A percentile compares a stretch with the other conserved stretches of the same genome.
phyloP scores from a whole-genome alignment of 495 filamentous ascomycete species.

The Aspergillus sclerotiicarbonarius region DNA sequence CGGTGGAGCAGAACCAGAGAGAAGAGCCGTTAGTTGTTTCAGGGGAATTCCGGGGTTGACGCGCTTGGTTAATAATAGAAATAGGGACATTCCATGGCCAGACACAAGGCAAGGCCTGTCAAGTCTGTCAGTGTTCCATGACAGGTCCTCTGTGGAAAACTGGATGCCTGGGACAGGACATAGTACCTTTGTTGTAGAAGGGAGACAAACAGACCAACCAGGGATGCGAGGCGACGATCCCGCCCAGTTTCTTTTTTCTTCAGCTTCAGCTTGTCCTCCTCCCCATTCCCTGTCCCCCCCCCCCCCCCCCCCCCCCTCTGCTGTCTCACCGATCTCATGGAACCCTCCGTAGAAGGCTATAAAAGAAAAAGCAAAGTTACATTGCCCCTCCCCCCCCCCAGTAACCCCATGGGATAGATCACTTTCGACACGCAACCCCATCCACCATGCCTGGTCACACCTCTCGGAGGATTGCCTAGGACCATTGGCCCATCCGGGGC shows the following conservation, averaged over 20 bases:
- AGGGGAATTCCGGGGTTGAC: not conserved
- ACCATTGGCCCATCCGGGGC: not conserved
- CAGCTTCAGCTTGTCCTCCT: no score
- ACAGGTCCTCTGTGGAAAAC: no score
- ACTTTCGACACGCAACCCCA: no score
- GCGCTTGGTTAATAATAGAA: not conserved
- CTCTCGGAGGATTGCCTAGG: not conserved
- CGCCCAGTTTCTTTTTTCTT: not conserved
- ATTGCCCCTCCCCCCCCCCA: not conserved
- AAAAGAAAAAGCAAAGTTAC: not conserved
- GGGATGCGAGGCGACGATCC: not conserved
- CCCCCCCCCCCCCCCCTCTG: not conserved
- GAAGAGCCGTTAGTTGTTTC: slow-evolving; percentile 1
- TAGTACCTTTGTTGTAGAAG: no score
- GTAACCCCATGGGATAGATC: no score
- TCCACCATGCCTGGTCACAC: no score
- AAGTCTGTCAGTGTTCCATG: not conserved
- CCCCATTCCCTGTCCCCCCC: not conserved
- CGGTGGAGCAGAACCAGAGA: slow-evolving; percentile 1
- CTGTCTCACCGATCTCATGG: not conserved
- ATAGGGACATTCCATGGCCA: not conserved
- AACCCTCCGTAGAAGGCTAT: not conserved
- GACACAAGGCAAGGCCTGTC: not conserved
- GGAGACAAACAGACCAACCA: no score
- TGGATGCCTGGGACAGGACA: no score